Base-by-base conservation (phyloP, 2,329 filamentous ascomycete species). In the Ceratocystis huliohia region DNA sequence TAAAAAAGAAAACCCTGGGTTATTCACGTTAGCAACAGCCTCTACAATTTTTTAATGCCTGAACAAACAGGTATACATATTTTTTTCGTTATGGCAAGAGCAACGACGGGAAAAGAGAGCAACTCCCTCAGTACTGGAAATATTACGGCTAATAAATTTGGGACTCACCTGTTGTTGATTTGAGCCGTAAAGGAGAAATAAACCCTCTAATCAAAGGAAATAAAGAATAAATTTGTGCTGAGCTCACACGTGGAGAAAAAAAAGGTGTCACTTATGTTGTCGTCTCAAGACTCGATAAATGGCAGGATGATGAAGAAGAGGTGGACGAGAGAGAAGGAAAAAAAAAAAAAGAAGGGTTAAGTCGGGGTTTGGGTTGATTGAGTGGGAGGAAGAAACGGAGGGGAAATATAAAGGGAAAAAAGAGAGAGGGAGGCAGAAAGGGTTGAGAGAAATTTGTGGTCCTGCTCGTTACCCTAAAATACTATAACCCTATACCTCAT, bases 301-400 rank as follows among this genome's bases (percentile, higher is more conserved):
- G 46, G 46, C n/a, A 50, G 53, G 28, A 57, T 28, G 28, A 30
- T 30, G 28, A 30, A 33, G 17, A 30, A 30, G 15, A 57, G 30
- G 20, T n/a, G 53, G 25, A 57, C 22, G 53, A 30, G 28, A 57
- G 22, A 50, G 22, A 50, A 25, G n/a, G 3, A 46, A 37, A 66
- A 22, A 64, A 45, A 7, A 62, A 61, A 65, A 41, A 41, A 41
- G 66, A 68, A 68, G 66, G 66, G 66, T 68, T 68, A 68, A 65
- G 56, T 68, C 59, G 63, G 66, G 66, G 66, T 68, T 68, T 65
- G 66, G 66, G 66, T 68, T 61, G 37, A 41, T 13, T 13, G 37
- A 41, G 66, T 25, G 30, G 65, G 62, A 44, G 30, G 37, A 53
- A 33, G 44, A 50, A 45, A 46, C 10, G 37, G 37, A 45, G 46